These are phyloP conservation scores for Arachis hypogaea DNA, from an alignment of 306 rosid species.

Conservation along the genomic window DNA sequence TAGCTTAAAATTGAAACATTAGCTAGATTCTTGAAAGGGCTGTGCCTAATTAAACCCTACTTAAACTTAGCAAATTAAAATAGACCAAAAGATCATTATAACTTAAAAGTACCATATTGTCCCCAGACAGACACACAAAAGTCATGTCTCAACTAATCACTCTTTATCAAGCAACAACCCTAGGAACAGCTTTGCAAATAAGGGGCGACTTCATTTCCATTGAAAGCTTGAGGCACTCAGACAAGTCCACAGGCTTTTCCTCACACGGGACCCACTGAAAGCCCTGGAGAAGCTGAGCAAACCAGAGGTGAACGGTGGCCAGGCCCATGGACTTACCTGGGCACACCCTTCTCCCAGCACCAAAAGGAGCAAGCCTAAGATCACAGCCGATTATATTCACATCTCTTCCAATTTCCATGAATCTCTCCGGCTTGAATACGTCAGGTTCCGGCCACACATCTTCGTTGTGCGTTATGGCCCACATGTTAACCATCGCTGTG, in stretches of 20 bases:
- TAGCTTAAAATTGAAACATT: background rate
- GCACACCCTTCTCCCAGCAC: conserved; percentile 78
- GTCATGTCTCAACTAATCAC: background rate
- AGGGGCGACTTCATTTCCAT: conserved; percentile 77
- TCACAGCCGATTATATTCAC: conserved; percentile 64
- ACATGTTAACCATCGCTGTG: conserved; percentile 85
- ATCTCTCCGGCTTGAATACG: conserved; percentile 62
- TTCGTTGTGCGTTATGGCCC: conserved; percentile 70
- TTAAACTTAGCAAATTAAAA: background rate
- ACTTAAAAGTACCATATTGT: too few species aligned
- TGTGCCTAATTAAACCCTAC: background rate
- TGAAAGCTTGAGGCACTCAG: conserved; percentile 71
- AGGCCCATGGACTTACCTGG: conserved; percentile 85
- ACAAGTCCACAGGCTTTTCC: conserved; percentile 46
- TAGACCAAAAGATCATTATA: background rate
- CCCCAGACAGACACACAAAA: background rate
- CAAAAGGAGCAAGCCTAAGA: conserved; percentile 77
- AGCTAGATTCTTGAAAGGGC: background rate
- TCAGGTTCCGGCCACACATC: conserved; percentile 56
- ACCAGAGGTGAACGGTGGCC: conserved; percentile 78
- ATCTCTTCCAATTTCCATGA: conserved; percentile 38
- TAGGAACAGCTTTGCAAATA: conserved; percentile 62
- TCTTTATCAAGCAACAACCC: conserved; percentile 39
- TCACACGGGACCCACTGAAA: conserved; percentile 54
- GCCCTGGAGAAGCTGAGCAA: conserved; percentile 63